Base-by-base conservation (phyloP, 169 alveolate genomes). In the Eimeria praecox region DNA sequence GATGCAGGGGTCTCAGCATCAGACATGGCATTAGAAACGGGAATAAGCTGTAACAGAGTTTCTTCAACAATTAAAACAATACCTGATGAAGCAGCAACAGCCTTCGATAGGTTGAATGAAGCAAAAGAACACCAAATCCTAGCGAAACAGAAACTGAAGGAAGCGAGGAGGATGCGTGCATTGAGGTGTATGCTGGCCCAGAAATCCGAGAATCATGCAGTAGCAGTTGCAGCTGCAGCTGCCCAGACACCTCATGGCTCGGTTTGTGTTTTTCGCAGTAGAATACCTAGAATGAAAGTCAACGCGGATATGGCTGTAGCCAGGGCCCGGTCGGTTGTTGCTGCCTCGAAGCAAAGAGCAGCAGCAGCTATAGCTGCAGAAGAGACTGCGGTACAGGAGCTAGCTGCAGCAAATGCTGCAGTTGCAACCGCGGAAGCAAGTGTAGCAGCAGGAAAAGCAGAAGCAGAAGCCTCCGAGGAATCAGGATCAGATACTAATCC, bases 181-280 rank as follows among this genome's bases (percentile, higher is more conserved):
- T n/a, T 87, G 66, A 46, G 93, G 42, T 87, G 93, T 20, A 87
- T 87, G 93, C 52, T 87, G 59, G 83, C 93, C 59, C 93, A 87
- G 62, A 87, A 54, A 16, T 35, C 62, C 27, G 64, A 69, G 54
- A 62, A 22, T 56, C 78, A 40, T 9, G 93, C 62, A 38, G 66
- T 83, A 40, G 59, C 83, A 24, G 46, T 85, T 46, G 92, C 83
- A 18, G 83, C 80, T 35, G 54, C 64, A 12, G 93, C 93, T 59
- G 44, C 83, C 3, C 82, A 42, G 59, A 54, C 93, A 1, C 27
- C 42, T 3, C 93, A 62, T 33, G 54, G 56, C 20, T n/a, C 64
- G 3, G 56, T 46, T 27, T 1, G 83, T 38, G 46, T 35, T 40
- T 40, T 38, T 8, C 93, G 64, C 49, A 40, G 35, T 3, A 62